phyloP scores from a whole-genome alignment of 1,284 basidiomycete genomes.

The Pseudozyma pruni region DNA sequence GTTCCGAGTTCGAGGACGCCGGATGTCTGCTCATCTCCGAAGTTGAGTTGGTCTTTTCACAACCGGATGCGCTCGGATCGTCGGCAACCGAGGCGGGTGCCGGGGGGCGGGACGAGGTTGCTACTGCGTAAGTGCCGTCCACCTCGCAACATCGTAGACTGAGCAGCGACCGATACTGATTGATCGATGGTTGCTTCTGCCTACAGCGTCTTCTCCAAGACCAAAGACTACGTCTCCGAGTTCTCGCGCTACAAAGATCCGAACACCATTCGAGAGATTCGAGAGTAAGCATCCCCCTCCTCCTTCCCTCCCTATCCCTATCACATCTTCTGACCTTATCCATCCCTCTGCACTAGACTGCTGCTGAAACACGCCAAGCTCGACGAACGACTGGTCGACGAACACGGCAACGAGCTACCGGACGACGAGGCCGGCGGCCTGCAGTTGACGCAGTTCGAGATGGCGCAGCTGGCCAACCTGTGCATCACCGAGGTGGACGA shows the following conservation, averaged over 20 bases:
- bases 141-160: background rate
- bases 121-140: slow-evolving; percentile 71
- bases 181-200: background rate
- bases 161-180: background rate
- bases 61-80: slow-evolving; percentile 74
- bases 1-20: slow-evolving; percentile 82
- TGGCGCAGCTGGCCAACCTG: slow-evolving; percentile 88
- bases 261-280: slow-evolving; percentile 84
- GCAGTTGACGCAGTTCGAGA: slow-evolving; percentile 86
- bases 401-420: slow-evolving; percentile 36
- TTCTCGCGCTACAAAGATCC: slow-evolving; percentile 89
- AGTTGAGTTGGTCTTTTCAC: slow-evolving; percentile 84
- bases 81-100: slow-evolving; percentile 2
- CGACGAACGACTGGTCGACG: slow-evolving; percentile 42
- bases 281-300: slow-evolving; percentile 75
- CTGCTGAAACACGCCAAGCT: slow-evolving; percentile 49
- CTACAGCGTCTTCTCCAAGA: slow-evolving; percentile 86
- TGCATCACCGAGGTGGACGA: slow-evolving; percentile 88
- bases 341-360: slow-evolving; percentile 16
- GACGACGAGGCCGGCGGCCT: slow-evolving; percentile 70
- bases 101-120: slow-evolving; percentile 82
- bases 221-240: slow-evolving; percentile 87
- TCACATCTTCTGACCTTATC: background rate
- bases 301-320: background rate
- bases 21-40: slow-evolving; percentile 90